These are phyloP conservation scores for Penicillium griseofulvum DNA, from an alignment of 2,329 filamentous ascomycete genomes.

Conservation along the genomic window DNA sequence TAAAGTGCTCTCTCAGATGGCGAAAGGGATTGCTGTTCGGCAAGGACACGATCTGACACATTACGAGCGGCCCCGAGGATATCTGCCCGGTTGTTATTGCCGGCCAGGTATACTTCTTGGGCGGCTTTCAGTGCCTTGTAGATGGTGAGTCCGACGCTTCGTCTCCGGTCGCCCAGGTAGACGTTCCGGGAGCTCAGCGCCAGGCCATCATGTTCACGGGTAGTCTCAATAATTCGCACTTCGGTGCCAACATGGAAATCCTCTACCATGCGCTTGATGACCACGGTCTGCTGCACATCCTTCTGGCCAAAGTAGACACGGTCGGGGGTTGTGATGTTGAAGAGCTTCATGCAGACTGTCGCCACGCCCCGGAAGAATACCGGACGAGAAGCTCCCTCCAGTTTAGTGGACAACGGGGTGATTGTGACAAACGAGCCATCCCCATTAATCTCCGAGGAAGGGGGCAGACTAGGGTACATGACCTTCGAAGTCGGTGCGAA, in stretches of 20 bases:
- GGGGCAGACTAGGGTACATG: conserved; percentile 83
- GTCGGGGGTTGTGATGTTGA: conserved; percentile 76
- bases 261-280: conserved; percentile 80
- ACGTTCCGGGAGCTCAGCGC: conserved; percentile 93
- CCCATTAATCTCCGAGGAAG: conserved; percentile 69
- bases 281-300: conserved; percentile 91
- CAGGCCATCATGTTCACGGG: conserved; percentile 75
- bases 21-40: conserved; percentile 61
- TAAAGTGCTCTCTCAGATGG: conserved; percentile 65
- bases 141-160: conserved; percentile 70
- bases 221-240: conserved; percentile 71
- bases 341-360: conserved; percentile 92
- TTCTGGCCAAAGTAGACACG: conserved; percentile 94
- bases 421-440: conserved; percentile 88
- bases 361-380: conserved; percentile 97
- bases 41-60: conserved; percentile 55
- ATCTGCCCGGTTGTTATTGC: conserved; percentile 56
- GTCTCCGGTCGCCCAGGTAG: conserved; percentile 75
- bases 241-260: conserved; percentile 80
- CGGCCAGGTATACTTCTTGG: conserved; percentile 61
- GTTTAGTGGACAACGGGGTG: conserved; percentile 73
- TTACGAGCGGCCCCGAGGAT: conserved; percentile 70
- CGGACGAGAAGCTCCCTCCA: conserved; percentile 82
- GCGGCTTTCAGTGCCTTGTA: conserved; percentile 67
- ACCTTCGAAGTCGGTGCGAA: conserved; percentile 79